phyloP scores from a whole-genome alignment of 257 asterid species.

The Rauvolfia tetraphylla region DNA sequence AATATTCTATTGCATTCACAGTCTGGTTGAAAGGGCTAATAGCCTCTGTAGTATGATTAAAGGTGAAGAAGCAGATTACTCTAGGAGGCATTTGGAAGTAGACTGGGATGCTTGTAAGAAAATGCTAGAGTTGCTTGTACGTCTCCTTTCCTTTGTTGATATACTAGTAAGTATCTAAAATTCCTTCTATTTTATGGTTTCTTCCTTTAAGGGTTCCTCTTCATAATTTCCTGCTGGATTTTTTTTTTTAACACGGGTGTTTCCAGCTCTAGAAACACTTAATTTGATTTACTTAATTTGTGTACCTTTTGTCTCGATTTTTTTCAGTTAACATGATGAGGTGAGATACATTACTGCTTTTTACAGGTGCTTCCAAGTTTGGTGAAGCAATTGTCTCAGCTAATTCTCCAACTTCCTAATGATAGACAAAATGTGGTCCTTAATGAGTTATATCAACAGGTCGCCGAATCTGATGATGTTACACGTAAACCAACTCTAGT shows the following conservation, averaged over 20 bases:
- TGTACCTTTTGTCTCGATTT: neutral
- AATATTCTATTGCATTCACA: conserved; percentile 62
- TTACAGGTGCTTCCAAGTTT: conserved; percentile 65
- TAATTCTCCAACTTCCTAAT: conserved; percentile 48
- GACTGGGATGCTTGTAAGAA: conserved; percentile 64
- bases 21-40: conserved; percentile 58
- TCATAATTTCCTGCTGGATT: neutral
- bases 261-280: neutral
- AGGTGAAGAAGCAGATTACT: conserved; percentile 39
- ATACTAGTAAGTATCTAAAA: conserved; percentile 53
- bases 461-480: conserved; percentile 84
- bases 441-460: conserved; percentile 63
- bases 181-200: neutral
- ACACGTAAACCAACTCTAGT: conserved; percentile 64
- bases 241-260: neutral
- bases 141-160: conserved; percentile 72
- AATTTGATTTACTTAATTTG: neutral
- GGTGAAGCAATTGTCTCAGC: conserved; percentile 68
- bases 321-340: neutral
- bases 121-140: conserved; percentile 70
- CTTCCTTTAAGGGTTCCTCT: neutral
- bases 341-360: neutral
- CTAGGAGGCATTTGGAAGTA: conserved; percentile 63
- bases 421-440: conserved; percentile 52
- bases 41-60: conserved; percentile 41